Conservation (phyloP, 1,284 basidiomycete species). For the Puccinia brachypodii region DNA sequence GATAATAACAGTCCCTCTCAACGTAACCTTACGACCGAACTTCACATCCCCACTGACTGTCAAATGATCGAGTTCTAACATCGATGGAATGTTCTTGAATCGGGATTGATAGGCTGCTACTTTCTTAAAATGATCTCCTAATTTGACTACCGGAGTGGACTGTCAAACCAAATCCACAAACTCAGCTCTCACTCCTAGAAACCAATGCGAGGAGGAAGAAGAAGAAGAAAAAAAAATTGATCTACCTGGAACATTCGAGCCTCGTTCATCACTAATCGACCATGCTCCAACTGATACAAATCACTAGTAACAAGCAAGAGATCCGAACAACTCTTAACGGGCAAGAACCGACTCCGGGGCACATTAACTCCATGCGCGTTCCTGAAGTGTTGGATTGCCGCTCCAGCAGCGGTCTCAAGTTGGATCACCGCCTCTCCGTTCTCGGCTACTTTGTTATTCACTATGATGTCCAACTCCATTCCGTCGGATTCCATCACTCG, state of each 20-base stretch:
- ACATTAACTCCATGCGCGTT: constrained; percentile 97
- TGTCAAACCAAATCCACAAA: constrained; percentile 51
- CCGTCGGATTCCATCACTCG: constrained; percentile 85
- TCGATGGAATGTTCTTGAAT: constrained; percentile 92
- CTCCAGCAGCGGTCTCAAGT: constrained; percentile 97
- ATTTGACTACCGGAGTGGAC: constrained; percentile 94
- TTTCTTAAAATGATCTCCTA: constrained; percentile 76
- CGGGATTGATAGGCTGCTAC: constrained; percentile 96
- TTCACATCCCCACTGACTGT: constrained; percentile 95
- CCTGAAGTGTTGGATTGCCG: constrained; percentile 95
- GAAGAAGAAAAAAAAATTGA: background rate
- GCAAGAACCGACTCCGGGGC: constrained; percentile 93
- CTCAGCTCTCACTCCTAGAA: background rate
- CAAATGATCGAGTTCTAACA: constrained; percentile 83
- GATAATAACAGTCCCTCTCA: constrained; percentile 61
- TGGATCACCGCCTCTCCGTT: constrained; percentile 80
- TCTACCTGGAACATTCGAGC: constrained; percentile 51
- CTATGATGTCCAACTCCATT: constrained; percentile 82
- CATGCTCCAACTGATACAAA: constrained; percentile 92
- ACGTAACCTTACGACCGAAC: constrained; percentile 87
- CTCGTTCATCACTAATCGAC: constrained; percentile 77
- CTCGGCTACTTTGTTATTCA: constrained; percentile 84
- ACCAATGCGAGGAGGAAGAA: background rate
- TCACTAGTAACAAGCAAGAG: constrained; percentile 94
- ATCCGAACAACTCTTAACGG: constrained; percentile 69